A percentile compares a stretch with the other conserved stretches of the same genome.
Evolutionary conservation across 495 filamentous ascomycete species (phyloP).

Genomic region (Talaromyces liani): DNA sequence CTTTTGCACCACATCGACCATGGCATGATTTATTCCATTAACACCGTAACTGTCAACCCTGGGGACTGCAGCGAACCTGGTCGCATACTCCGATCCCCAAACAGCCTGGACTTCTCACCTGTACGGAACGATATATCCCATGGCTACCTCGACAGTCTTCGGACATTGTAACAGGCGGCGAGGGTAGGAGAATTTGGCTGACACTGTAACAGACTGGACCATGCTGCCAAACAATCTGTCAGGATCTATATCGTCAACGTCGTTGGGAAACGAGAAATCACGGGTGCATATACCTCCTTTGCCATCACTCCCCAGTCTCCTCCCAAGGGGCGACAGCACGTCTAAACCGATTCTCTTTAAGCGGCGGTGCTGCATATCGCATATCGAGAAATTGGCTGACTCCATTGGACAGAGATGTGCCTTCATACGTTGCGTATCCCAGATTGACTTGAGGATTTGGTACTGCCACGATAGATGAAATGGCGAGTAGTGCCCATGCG

Average conservation of each 20-base stretch:
- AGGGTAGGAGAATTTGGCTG: neutral
- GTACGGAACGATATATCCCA: neutral
- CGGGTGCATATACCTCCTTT: constrained; percentile 17
- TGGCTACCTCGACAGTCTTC: neutral
- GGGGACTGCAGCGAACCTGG: neutral
- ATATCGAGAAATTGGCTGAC: constrained; percentile 55
- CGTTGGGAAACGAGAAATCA: constrained; percentile 39
- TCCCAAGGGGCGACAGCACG: too few relatives aligned
- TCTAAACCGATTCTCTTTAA: constrained; percentile 18
- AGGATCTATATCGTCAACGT: neutral
- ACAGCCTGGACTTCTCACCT: neutral
- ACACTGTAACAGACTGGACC: neutral
- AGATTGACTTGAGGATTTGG: too few relatives aligned
- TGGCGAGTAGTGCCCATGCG: too few relatives aligned
- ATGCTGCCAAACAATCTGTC: neutral
- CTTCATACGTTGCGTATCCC: too few relatives aligned
- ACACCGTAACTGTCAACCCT: neutral
- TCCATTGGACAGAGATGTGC: neutral
- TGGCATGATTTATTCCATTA: neutral
- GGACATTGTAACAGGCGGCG: neutral
- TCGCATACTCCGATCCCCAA: neutral
- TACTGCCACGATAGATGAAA: too few relatives aligned
- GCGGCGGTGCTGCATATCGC: constrained; percentile 49
- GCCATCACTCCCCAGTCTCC: too few relatives aligned
- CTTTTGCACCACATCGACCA: neutral